A percentile compares a stretch with the other conserved stretches of the same genome.
These are phyloP conservation scores for Zygosaccharomyces pseudobailii DNA, from an alignment of 1,139 yeast species.

Conservation along the genomic window DNA sequence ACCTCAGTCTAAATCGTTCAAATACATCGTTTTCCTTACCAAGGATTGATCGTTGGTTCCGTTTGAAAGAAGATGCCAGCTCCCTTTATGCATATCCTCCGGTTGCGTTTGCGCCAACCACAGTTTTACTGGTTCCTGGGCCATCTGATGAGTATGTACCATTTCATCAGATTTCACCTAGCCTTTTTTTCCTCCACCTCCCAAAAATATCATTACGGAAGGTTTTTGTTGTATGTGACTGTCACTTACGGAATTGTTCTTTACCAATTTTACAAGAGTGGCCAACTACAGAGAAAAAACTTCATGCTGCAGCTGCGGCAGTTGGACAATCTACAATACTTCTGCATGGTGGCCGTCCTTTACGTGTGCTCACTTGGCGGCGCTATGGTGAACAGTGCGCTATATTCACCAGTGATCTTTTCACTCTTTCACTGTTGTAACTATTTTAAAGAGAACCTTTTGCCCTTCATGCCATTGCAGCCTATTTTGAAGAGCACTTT, in stretches of 20 bases:
- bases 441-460: slow-evolving; percentile 40
- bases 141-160: slow-evolving; percentile 29
- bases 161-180: slow-evolving; percentile 26
- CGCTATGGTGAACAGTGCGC: slow-evolving; percentile 36
- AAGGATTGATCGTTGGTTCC: not conserved
- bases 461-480: slow-evolving; percentile 33
- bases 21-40: not conserved
- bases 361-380: slow-evolving; percentile 17
- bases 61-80: slow-evolving; percentile 7
- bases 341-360: slow-evolving; percentile 21
- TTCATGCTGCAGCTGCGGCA: slow-evolving; percentile 19
- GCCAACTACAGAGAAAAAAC: slow-evolving; percentile 20
- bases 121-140: slow-evolving; percentile 35
- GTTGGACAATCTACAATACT: slow-evolving; percentile 32
- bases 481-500: slow-evolving; percentile 18
- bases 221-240: slow-evolving; percentile 22
- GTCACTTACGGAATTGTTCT: slow-evolving; percentile 32
- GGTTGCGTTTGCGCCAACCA: slow-evolving; percentile 29
- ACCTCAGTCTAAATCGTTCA: too few species aligned
- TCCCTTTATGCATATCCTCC: slow-evolving; percentile 22
- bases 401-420: slow-evolving; percentile 53
- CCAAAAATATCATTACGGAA: slow-evolving; percentile 25
- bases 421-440: slow-evolving; percentile 53
- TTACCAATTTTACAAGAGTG: slow-evolving; percentile 31
- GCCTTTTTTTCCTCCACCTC: slow-evolving; percentile 18